Percentiles rank a stretch among this genome's conserved stretches.
Conservation (phyloP, 768 basidiomycete genomes). For the Lactifluus pinguis region DNA sequence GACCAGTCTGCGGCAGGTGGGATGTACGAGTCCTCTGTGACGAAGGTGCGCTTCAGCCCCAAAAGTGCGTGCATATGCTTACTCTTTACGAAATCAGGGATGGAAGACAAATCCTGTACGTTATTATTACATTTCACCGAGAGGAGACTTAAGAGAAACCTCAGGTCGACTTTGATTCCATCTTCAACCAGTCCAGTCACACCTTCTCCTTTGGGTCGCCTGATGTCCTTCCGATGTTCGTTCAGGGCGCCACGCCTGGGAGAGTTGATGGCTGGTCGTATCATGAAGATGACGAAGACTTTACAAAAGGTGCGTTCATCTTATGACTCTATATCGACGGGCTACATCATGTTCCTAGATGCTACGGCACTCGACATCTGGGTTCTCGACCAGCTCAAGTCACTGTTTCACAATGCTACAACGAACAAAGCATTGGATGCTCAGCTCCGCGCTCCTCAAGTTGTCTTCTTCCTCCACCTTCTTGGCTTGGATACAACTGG, state of each 20-base stretch:
- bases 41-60: slow-evolving; percentile 42
- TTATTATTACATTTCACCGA: background rate
- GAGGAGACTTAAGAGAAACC: background rate
- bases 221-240: slow-evolving; percentile 31
- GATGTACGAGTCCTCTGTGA: slow-evolving; percentile 87
- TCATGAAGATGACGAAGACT: no score
- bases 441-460: slow-evolving; percentile 47
- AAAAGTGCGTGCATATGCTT: background rate
- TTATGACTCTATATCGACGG: slow-evolving; percentile 26
- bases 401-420: slow-evolving; percentile 49
- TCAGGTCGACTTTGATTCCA: slow-evolving; percentile 73
- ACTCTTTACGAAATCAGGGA: slow-evolving; percentile 37
- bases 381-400: no score
- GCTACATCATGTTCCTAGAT: no score
- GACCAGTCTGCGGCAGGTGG: slow-evolving; percentile 37
- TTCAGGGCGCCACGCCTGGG: slow-evolving; percentile 33
- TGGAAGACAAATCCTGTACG: slow-evolving; percentile 79
- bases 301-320: no score
- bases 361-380: background rate
- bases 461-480: slow-evolving; percentile 77
- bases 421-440: slow-evolving; percentile 37
- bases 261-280: no score
- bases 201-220: slow-evolving; percentile 83
- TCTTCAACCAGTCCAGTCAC: slow-evolving; percentile 71
- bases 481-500: slow-evolving; percentile 83